Evolutionary conservation across 495 filamentous ascomycete species (phyloP).

Genomic region (Podospora comata): DNA sequence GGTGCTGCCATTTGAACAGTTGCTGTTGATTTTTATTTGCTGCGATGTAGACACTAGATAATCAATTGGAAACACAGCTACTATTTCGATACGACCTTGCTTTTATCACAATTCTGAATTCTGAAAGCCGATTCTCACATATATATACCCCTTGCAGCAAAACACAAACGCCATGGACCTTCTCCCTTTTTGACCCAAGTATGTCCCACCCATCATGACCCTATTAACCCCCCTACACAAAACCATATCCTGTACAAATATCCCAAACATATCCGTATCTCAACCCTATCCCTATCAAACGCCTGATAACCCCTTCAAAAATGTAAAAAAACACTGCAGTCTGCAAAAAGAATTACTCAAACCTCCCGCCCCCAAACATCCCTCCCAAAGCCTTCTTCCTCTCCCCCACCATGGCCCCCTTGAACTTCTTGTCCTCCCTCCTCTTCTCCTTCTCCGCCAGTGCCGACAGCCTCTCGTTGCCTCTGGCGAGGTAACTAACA

Average conservation of each 20-base stretch:
- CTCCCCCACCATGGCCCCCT: constrained; percentile 51
- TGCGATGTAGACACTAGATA: too few species aligned
- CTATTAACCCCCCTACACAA: background rate
- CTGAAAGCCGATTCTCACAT: background rate
- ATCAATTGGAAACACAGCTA: too few species aligned
- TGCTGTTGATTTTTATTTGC: too few species aligned
- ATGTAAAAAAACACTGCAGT: background rate
- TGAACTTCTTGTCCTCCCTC: constrained; percentile 65
- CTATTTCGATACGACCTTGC: too few species aligned
- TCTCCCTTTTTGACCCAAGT: background rate
- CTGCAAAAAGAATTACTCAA: constrained; percentile 35
- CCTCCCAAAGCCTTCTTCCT: constrained; percentile 46
- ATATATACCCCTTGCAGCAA: background rate
- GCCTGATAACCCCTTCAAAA: background rate
- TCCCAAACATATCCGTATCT: background rate
- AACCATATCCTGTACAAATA: background rate
- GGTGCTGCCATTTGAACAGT: too few species aligned
- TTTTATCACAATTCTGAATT: background rate
- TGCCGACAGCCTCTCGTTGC: constrained; percentile 58
- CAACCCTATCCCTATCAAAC: background rate
- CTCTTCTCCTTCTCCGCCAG: constrained; percentile 59
- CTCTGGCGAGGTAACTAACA: constrained; percentile 79
- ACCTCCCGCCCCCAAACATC: constrained; percentile 50
- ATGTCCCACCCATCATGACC: background rate
- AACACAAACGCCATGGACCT: background rate